Base-by-base conservation (phyloP, 1,139 yeast genomes). In the Magnusiomyces clavatus region DNA sequence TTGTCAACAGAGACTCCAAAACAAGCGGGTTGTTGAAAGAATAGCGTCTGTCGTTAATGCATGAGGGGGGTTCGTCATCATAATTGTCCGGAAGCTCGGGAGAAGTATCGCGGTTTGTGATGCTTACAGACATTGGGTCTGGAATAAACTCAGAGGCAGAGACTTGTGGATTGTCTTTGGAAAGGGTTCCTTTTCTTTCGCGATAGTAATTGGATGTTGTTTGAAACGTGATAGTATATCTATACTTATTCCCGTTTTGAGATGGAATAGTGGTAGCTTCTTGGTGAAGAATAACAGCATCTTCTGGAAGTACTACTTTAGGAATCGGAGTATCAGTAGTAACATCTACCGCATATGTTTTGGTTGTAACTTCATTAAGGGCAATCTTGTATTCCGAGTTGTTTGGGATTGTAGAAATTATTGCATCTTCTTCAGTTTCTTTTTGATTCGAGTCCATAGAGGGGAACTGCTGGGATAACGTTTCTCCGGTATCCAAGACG, bases 401-500 rank as follows among this genome's bases (percentile, higher is more conserved):
- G 1, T 55, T 53, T 1, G 67, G 65, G 16, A 64, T 56, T n/a
- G 59, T 53, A 34, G 54, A 49, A 16, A 65, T 56, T 12, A 62
- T 54, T 4, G 56, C 52, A 5, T 59, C 66, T 20, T 63, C 65
- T 42, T 61, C 61, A 34, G 60, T 49, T 6, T 50, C 51, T 4
- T 57, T 55, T 14, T 34, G 29, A 16, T 12, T 17, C 10, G 17
- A 19, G 34, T 46, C 43, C 20, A 52, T 48, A 17, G 57, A 51
- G 5, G 63, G 63, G 42, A 63, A 55, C 52, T 63, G 66, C 29
- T 62, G 62, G 2, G 65, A 59, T 1, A 65, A 52, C 6, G 66
- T 61, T 45, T 64, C 67, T 12, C 70, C 69, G 1, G 62, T 59
- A 29, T 66, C 69, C 8, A 65, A 56, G 6, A 66, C 68, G 3